These are phyloP conservation scores for Mesotaenium endlicherianum DNA, from an alignment of 139 green algal species.

Conservation along the genomic window DNA sequence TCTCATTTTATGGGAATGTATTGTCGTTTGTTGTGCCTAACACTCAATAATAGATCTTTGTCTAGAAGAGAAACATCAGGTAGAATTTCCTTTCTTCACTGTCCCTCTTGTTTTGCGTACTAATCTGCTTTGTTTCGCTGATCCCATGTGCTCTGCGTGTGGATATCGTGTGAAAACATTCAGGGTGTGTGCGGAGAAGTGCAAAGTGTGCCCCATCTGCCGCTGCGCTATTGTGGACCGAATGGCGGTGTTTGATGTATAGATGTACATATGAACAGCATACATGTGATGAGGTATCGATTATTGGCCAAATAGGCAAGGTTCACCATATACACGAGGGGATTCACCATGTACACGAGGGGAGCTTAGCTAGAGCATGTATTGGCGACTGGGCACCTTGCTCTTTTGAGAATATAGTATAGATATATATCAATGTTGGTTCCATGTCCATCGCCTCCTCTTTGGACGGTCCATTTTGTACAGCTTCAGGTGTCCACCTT, in stretches of 20 bases:
- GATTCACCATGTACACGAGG: too few relatives aligned
- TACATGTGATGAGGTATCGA: too few relatives aligned
- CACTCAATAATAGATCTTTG: neutral
- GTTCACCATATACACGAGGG: too few relatives aligned
- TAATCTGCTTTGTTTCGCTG: neutral
- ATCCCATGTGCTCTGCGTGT: neutral
- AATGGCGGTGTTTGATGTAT: constrained; percentile 30
- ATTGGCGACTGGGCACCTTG: too few relatives aligned
- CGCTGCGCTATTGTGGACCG: constrained; percentile 53
- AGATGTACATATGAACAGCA: too few relatives aligned
- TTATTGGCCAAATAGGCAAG: too few relatives aligned
- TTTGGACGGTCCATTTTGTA: too few relatives aligned
- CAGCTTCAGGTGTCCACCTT: too few relatives aligned
- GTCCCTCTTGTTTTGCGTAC: neutral
- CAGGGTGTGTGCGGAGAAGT: constrained; percentile 11
- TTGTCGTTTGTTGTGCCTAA: neutral
- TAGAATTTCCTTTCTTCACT: neutral
- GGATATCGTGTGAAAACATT: neutral
- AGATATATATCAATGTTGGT: too few relatives aligned
- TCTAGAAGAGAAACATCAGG: neutral
- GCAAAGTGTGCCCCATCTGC: constrained; percentile 53
- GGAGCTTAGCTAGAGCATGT: too few relatives aligned
- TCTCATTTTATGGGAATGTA: neutral
- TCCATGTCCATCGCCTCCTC: too few relatives aligned
- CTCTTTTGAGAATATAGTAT: too few relatives aligned